Base-by-base conservation (phyloP, 1,139 yeast species). In the Debaryomyces singareniensis region DNA sequence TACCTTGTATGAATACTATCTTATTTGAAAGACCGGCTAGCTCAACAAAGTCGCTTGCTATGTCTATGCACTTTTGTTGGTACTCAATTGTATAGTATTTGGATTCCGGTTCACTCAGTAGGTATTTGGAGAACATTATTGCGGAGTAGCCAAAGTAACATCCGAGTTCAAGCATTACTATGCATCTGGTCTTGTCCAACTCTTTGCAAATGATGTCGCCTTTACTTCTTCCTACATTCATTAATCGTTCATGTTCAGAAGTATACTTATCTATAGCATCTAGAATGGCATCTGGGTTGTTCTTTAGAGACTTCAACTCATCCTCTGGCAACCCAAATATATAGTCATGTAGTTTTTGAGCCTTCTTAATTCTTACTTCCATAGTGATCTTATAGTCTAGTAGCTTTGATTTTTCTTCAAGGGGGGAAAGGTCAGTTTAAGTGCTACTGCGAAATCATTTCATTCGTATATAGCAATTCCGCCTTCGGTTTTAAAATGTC, bases 121-220 rank as follows among this genome's bases (percentile, higher is more conserved):
- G 36, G 34, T 53, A 50, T 20, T 41, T 45, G 2, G 58, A 58
- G 34, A 63, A 63, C 20, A 55, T 39, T 2, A 69, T 53, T 5
- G 71, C 66, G 1, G 69, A 58, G 36, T 68, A 68, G 0, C 75
- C 75, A 13, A 61, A 47, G 34, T 57, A 66, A 3, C 69, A 53
- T 4, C 75, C 75, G 26, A 69, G 45, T 37, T 70, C 75, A 24
- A 62, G 44, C 47, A 66, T 45, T 3, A 53, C 33, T 22, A 49
- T 50, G 2, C 73, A 71, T 14, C 51, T 41, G 4, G 30, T 26
- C 26, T 47, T 35, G 6, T 33, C 35, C 14, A 67, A 47, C 29
- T 51, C 40, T 3, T 55, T 48, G 11, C 47, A 29, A 4, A 68
- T 45, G 1, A 48, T 32, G n/a, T 43, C 25, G 1, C 69, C 70